Evolutionary conservation across 2,329 filamentous ascomycete genomes (phyloP).

Genomic region (Chalara sp.): DNA sequence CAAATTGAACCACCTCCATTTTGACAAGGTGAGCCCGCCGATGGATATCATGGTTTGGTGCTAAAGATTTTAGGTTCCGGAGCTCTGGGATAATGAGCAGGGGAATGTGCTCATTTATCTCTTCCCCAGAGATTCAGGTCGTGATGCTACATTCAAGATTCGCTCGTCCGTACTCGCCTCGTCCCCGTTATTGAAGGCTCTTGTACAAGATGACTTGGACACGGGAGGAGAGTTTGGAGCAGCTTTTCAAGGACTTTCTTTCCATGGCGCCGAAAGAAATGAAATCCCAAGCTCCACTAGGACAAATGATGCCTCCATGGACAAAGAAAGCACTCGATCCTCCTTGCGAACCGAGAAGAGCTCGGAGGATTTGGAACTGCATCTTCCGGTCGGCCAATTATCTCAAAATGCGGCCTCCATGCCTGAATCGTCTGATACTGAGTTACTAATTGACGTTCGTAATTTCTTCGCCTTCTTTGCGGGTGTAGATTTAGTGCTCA

Average conservation of each 20-base stretch:
- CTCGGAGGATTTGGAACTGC: slow-evolving; percentile 40
- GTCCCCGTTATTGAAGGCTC: slow-evolving; percentile 29
- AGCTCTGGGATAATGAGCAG: slow-evolving; percentile 54
- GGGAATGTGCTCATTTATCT: slow-evolving; percentile 53
- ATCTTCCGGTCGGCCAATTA: slow-evolving; percentile 36
- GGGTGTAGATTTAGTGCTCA: slow-evolving; percentile 56
- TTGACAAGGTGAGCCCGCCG: too few species aligned
- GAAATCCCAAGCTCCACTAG: not conserved
- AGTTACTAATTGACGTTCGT: slow-evolving; percentile 50
- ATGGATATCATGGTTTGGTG: too few species aligned
- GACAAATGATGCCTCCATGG: slow-evolving; percentile 9
- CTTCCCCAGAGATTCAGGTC: slow-evolving; percentile 41
- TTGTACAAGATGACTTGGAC: not conserved
- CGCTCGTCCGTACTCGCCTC: slow-evolving; percentile 45
- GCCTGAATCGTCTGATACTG: slow-evolving; percentile 36
- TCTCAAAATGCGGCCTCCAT: slow-evolving; percentile 24
- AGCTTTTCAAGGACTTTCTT: not conserved
- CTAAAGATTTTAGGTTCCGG: slow-evolving; percentile 43
- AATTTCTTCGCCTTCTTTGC: slow-evolving; percentile 63
- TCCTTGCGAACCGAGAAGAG: slow-evolving; percentile 2
- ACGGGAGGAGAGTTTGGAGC: not conserved
- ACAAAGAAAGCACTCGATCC: not conserved
- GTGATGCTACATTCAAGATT: slow-evolving; percentile 55
- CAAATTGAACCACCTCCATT: too few species aligned
- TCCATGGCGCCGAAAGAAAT: slow-evolving; percentile 29